Conservation (phyloP, 768 basidiomycete species). For the Kwoniella dejecticola region DNA sequence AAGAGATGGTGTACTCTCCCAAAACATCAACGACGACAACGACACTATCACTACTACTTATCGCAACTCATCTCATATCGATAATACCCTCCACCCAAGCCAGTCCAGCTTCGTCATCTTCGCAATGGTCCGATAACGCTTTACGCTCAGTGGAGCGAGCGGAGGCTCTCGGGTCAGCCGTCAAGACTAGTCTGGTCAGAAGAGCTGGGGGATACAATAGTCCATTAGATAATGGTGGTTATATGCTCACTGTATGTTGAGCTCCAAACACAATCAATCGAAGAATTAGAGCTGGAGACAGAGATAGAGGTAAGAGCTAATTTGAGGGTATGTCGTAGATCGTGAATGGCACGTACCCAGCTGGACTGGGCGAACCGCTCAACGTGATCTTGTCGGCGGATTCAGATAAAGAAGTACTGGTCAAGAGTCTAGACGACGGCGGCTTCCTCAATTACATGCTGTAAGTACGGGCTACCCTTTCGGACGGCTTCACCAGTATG, state of each 20-base stretch:
- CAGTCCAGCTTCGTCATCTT: neutral
- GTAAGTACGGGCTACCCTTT: slow-evolving; percentile 60
- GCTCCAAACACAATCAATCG: neutral
- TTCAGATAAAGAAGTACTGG: slow-evolving; percentile 68
- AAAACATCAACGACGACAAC: slow-evolving; percentile 17
- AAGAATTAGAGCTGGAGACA: too few relatives aligned
- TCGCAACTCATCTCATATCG: slow-evolving; percentile 19
- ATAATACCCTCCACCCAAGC: neutral
- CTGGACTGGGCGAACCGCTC: slow-evolving; percentile 80
- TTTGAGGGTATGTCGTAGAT: slow-evolving; percentile 18
- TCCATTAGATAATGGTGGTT: slow-evolving; percentile 63
- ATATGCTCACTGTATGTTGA: slow-evolving; percentile 69
- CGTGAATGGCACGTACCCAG: slow-evolving; percentile 62
- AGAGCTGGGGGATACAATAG: slow-evolving; percentile 63
- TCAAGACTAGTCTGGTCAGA: slow-evolving; percentile 1
- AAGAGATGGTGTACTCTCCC: neutral
- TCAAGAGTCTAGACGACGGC: slow-evolving; percentile 65
- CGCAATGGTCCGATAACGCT: neutral
- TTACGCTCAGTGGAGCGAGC: neutral
- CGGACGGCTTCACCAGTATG: neutral
- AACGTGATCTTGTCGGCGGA: slow-evolving; percentile 77
- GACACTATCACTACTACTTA: slow-evolving; percentile 11
- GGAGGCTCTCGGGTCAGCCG: slow-evolving; percentile 22
- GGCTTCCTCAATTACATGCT: slow-evolving; percentile 79
- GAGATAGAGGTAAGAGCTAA: neutral